Percentiles rank a stretch among this genome's conserved stretches.
These are phyloP conservation scores for Penicillium cinerascens DNA, from an alignment of 495 filamentous ascomycete genomes.

Conservation along the genomic window DNA sequence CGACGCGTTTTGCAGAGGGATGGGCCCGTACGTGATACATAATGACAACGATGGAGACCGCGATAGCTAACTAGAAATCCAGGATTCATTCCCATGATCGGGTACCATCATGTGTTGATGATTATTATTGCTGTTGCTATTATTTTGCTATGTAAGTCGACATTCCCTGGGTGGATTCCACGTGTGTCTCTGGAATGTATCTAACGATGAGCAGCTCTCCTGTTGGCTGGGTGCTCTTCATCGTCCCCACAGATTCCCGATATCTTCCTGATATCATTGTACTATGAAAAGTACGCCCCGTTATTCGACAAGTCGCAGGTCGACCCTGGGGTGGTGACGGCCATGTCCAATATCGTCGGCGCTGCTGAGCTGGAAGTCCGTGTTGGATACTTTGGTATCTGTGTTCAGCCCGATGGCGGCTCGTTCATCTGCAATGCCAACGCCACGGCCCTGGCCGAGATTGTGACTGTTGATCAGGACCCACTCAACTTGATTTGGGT, in stretches of 20 bases:
- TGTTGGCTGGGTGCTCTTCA: slow-evolving; percentile 67
- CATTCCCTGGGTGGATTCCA: neutral
- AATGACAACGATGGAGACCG: neutral
- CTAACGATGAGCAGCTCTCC: slow-evolving; percentile 48
- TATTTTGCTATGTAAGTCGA: slow-evolving; percentile 83
- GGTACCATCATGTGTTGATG: slow-evolving; percentile 99
- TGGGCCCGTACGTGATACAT: slow-evolving; percentile 31
- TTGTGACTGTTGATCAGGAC: slow-evolving; percentile 63
- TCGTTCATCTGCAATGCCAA: slow-evolving; percentile 67
- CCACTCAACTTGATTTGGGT: slow-evolving; percentile 71
- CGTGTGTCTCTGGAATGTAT: slow-evolving; percentile 13
- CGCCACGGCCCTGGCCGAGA: slow-evolving; percentile 59
- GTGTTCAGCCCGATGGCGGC: slow-evolving; percentile 59
- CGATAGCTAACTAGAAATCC: neutral
- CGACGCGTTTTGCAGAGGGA: slow-evolving; percentile 23
- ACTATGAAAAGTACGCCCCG: slow-evolving; percentile 62
- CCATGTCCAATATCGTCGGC: slow-evolving; percentile 64
- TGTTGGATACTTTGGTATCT: slow-evolving; percentile 70
- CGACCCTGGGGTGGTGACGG: slow-evolving; percentile 70
- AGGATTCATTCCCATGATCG: slow-evolving; percentile 92
- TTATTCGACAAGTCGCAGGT: slow-evolving; percentile 70
- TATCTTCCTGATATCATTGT: slow-evolving; percentile 70
- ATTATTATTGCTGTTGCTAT: slow-evolving; percentile 91
- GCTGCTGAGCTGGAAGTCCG: slow-evolving; percentile 62
- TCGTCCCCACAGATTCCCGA: slow-evolving; percentile 63